Evolutionary conservation across 768 basidiomycete genomes (phyloP), one percentile per base, ranked within the genome.

Genomic region (Boletus rufocinnamomeus): DNA sequence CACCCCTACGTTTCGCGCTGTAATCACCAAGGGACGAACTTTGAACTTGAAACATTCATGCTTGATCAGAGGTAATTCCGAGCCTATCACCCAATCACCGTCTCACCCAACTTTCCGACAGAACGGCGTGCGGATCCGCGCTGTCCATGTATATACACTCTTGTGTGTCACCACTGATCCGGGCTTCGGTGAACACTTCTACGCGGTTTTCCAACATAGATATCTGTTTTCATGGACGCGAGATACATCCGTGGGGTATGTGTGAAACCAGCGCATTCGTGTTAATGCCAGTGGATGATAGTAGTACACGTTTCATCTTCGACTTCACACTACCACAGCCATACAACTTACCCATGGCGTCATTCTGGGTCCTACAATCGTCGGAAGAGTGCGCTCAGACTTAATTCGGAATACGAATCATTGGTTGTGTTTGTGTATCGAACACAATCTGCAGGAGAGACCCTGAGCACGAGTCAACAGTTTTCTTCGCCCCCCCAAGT

Each of bases 21-120:
- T 57, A 57, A 58, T 58, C 57, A 48, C 38, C 57, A 27, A 30
- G 56, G 57, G 45, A 35, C 46, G 17, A 16, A n/a, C 38, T 13
- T 27, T 35, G 16, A 17, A 41, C 28, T 17, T 35, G 46, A 51
- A 43, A 30, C n/a, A 9, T 10, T n/a, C 17, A 14, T 47, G 13
- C 10, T 17, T 37, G 35, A 37, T 52, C 52, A 28, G 21, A 32
- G 9, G 17, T 6, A 50, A 38, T 35, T 11, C 23, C 28, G 46
- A 48, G 28, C 7, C 19, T 47, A 14, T 28, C 50, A 41, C 25
- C 25, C 27, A 41, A 48, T 30, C 52, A 17, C 52, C 19, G 25
- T 19, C 28, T 14, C 19, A 1, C 47, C 27, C 47, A 13, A 30
- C 28, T 48, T 21, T 37, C 49, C 35, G 34, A 17, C 1, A 17